phyloP scores from a whole-genome alignment of 441 rosid species.

The Gossypium schwendimanii region DNA sequence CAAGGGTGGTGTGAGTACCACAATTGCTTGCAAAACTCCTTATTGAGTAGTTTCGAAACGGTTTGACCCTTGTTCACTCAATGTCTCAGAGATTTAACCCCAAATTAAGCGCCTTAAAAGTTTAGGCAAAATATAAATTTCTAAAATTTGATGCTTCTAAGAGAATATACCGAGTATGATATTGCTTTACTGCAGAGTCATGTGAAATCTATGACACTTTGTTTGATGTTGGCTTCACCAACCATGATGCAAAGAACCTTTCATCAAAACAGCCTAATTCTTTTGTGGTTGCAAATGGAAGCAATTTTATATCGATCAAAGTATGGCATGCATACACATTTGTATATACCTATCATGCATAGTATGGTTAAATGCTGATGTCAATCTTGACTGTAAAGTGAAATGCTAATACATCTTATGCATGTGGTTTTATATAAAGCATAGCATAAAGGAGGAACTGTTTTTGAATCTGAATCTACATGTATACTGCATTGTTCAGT shows the following conservation, averaged over 20 bases:
- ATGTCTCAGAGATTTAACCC: no score
- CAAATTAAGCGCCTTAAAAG: no score
- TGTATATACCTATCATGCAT: not conserved
- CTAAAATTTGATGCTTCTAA: not conserved
- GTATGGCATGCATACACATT: not conserved
- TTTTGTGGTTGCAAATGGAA: not conserved
- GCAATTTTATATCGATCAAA: not conserved
- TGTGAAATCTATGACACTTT: not conserved
- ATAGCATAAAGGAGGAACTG: not conserved
- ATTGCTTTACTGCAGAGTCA: not conserved
- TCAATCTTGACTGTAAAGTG: not conserved
- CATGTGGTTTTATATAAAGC: not conserved
- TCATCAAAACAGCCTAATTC: not conserved
- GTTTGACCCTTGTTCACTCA: no score
- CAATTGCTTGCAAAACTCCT: no score
- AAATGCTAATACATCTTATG: no score
- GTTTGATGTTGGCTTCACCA: not conserved
- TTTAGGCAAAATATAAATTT: no score
- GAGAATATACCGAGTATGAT: not conserved
- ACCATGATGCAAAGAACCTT: constrained; percentile 7
- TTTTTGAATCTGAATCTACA: not conserved
- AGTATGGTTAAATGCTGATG: not conserved
- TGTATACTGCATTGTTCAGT: not conserved
- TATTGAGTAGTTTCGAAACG: no score
- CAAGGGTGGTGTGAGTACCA: no score